Evolutionary conservation across 2,329 filamentous ascomycete genomes (phyloP).

Genomic region (Venturia nashicola): DNA sequence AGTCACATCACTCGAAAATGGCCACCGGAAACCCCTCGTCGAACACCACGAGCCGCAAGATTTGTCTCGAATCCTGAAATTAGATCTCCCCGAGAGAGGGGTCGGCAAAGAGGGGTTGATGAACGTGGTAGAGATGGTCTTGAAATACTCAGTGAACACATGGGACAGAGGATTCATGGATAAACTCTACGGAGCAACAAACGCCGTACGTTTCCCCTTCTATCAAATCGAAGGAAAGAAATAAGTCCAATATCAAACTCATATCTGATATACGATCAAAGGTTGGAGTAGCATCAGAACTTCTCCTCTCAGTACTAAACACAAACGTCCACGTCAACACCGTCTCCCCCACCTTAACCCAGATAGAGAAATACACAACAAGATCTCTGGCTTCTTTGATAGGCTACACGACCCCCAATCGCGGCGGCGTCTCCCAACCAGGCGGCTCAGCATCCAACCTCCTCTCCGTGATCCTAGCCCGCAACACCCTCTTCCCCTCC

Average conservation of each 20-base stretch:
- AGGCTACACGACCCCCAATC: conserved; percentile 55
- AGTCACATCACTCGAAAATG: conserved; percentile 42
- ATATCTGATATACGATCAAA: conserved; percentile 16
- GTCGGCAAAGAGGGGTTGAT: conserved; percentile 31
- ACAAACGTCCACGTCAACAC: conserved; percentile 92
- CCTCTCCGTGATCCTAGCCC: conserved; percentile 73
- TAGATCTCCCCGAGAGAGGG: conserved; percentile 20
- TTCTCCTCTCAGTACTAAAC: conserved; percentile 76
- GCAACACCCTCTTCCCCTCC: conserved; percentile 71
- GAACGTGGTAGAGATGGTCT: conserved; percentile 49
- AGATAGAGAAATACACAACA: conserved; percentile 78
- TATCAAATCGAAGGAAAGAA: too few species aligned
- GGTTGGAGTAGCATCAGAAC: conserved; percentile 74
- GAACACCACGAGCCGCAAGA: conserved; percentile 32
- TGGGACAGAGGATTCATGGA: conserved; percentile 96
- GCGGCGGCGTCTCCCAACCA: conserved; percentile 63
- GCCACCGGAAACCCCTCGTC: conserved; percentile 29
- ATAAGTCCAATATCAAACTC: too few species aligned
- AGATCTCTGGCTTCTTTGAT: conserved; percentile 63
- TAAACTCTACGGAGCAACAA: conserved; percentile 86
- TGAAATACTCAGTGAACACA: conserved; percentile 90
- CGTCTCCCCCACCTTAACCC: conserved; percentile 76
- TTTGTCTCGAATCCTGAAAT: conserved; percentile 26
- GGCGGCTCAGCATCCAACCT: conserved; percentile 79
- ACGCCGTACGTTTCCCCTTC: conserved; percentile 45